phyloP scores from a whole-genome alignment of 306 rosid genomes.

The Abrus pulchellus region DNA sequence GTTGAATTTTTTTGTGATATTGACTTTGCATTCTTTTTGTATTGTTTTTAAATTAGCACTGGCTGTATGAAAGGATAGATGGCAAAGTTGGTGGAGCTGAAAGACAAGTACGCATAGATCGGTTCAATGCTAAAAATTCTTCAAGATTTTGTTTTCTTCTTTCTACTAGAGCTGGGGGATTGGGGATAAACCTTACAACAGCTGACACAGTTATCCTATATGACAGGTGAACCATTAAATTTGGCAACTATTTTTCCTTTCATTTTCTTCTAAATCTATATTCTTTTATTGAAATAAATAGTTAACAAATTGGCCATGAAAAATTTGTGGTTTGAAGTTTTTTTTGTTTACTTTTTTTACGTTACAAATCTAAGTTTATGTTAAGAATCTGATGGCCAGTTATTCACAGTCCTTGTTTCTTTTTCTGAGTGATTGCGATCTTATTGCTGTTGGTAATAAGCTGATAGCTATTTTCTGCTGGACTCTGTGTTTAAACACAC shows the following conservation, averaged over 20 bases:
- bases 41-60: conserved; percentile 61
- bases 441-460: too few relatives aligned
- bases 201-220: conserved; percentile 98
- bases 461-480: too few relatives aligned
- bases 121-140: conserved; percentile 93
- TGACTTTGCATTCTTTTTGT: background rate
- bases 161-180: conserved; percentile 98
- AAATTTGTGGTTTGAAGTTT: conserved; percentile 3
- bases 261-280: conserved; percentile 35
- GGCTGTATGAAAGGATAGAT: conserved; percentile 97
- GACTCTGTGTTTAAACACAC: too few relatives aligned
- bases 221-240: conserved; percentile 73
- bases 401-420: too few relatives aligned
- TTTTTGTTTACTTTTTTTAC: background rate
- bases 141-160: conserved; percentile 98
- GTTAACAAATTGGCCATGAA: background rate
- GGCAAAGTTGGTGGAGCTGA: conserved; percentile 99
- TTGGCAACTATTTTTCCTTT: background rate
- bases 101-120: conserved; percentile 94
- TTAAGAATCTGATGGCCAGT: too few relatives aligned
- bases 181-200: conserved; percentile 98
- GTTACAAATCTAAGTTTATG: too few relatives aligned
- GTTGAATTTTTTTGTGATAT: too few relatives aligned
- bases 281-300: conserved; percentile 13
- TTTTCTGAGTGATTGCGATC: too few relatives aligned